A percentile compares a stretch with the other conserved stretches of the same genome.
Evolutionary conservation across 2,329 filamentous ascomycete species (phyloP).

Genomic region (Nothopassalora personata): DNA sequence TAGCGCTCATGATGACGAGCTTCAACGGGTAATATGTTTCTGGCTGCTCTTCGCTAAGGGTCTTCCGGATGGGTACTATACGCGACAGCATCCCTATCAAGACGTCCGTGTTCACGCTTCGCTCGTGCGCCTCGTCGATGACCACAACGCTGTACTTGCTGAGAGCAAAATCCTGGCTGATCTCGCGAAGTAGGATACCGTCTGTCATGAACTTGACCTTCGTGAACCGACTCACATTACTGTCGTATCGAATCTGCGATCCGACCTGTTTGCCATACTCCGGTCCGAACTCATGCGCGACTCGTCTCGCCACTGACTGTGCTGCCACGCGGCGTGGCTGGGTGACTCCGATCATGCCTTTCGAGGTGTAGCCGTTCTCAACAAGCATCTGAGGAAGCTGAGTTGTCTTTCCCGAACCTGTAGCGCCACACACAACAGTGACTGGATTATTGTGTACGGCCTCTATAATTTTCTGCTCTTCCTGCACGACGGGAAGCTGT

Average conservation of each 20-base stretch:
- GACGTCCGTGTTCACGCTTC: slow-evolving; percentile 96
- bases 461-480: slow-evolving; percentile 98
- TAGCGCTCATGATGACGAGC: slow-evolving; percentile 97
- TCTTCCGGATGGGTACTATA: slow-evolving; percentile 75
- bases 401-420: slow-evolving; percentile 95
- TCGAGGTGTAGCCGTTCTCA: slow-evolving; percentile 82
- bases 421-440: slow-evolving; percentile 88
- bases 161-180: slow-evolving; percentile 81
- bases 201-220: slow-evolving; percentile 99
- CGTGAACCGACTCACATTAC: slow-evolving; percentile 70
- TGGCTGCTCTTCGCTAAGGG: slow-evolving; percentile 66
- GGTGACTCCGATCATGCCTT: slow-evolving; percentile 86
- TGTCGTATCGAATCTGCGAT: slow-evolving; percentile 91
- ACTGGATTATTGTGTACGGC: slow-evolving; percentile 87
- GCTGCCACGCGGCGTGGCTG: slow-evolving; percentile 92
- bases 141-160: slow-evolving; percentile 89
- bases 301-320: slow-evolving; percentile 92
- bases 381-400: slow-evolving; percentile 95
- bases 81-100: slow-evolving; percentile 95
- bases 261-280: slow-evolving; percentile 71
- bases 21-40: slow-evolving; percentile 70
- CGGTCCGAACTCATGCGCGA: slow-evolving; percentile 71
- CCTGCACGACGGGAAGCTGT: slow-evolving; percentile 81
- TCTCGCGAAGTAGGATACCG: slow-evolving; percentile 86
- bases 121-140: slow-evolving; percentile 94